Percentiles rank a stretch among this genome's conserved stretches.
Conservation (phyloP, 2,329 filamentous ascomycete genomes). For the Botrytis fragariae region DNA sequence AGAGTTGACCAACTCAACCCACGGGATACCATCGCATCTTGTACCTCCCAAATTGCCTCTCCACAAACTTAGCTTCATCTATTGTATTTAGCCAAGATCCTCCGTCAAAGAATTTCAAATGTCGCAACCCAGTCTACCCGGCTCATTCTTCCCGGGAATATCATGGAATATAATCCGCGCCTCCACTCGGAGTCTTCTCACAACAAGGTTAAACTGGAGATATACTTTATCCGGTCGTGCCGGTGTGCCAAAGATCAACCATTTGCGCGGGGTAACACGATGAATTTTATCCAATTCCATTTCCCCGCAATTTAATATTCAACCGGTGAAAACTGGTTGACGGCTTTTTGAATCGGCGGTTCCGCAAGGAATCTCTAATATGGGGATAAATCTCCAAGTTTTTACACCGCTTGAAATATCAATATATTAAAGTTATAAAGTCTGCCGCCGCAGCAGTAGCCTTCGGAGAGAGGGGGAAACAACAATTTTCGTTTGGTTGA, state of each 20-base stretch:
- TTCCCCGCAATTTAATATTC: not conserved
- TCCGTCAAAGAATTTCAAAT: not conserved
- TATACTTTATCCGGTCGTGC: slow-evolving; percentile 9
- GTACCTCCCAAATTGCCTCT: not conserved
- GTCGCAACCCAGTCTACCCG: not conserved
- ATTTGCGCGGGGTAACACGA: slow-evolving; percentile 1
- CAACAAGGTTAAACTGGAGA: not conserved
- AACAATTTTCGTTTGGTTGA: not conserved
- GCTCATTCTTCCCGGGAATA: not conserved
- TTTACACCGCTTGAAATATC: not conserved
- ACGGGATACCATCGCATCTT: not conserved
- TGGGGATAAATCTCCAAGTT: too few species aligned
- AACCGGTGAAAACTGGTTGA: not conserved
- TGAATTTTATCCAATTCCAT: not conserved
- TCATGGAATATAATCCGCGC: not conserved
- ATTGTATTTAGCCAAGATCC: not conserved
- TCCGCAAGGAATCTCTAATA: too few species aligned
- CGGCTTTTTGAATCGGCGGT: not conserved
- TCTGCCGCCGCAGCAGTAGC: not conserved
- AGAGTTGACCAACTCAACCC: not conserved
- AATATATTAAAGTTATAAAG: too few species aligned
- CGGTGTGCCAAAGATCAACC: not conserved
- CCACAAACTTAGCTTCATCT: not conserved
- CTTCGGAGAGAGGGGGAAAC: not conserved
- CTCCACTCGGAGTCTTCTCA: not conserved